Evolutionary conservation across 2,329 filamentous ascomycete species (phyloP), one percentile per base, ranked within the genome.

Genomic region (Pseudogymnoascus pannorum): DNA sequence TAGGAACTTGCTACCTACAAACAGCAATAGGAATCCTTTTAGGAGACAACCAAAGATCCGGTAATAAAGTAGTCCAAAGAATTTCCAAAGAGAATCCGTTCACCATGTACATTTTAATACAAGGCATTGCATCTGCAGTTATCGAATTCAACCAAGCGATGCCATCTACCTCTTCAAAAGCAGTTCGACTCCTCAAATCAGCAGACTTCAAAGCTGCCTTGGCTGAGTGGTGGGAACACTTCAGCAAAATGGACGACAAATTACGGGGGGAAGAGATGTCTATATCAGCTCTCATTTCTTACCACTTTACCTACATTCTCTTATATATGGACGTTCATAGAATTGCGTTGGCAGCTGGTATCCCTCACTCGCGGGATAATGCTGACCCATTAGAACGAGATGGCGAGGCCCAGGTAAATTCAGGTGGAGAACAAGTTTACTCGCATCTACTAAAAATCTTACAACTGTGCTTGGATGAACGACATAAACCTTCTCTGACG

Each of bases 1-100:
- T 63, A 35, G 64, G 64, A n/a, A 64, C 64, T 14, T 64, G 57
- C n/a, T 63, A 64, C 33, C 58, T 66, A 38, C 36, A 38, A 18
- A 38, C 36, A 38, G 5, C n/a, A 38, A 38, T 38, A 16, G n/a
- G 36, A 18, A 38, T 38, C 7, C 36, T 38, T 4, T 38, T 38
- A 18, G 36, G 36, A 38, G 36, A 38, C 36, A 8, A 7, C 18
- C 36, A 38, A 38, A 38, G n/a, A 18, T 38, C 36, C n/a, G n/a
- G 16, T 3, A 38, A 38, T 16, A 38, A 16, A 38, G 18, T 38
- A 38, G 36, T 18, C 36, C 36, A 8, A 7, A 16, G 14, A 38
- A 16, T 18, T 38, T 38, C 18, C 7, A 16, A 38, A 18, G 36
- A 38, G 16, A 18, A 38, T 18, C n/a, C 36, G 36, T 38, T 38